Evolutionary conservation across 192 early-diverging fungal species (phyloP), one percentile per base, ranked within the genome.

Genomic region (Backusella tuberculispora): DNA sequence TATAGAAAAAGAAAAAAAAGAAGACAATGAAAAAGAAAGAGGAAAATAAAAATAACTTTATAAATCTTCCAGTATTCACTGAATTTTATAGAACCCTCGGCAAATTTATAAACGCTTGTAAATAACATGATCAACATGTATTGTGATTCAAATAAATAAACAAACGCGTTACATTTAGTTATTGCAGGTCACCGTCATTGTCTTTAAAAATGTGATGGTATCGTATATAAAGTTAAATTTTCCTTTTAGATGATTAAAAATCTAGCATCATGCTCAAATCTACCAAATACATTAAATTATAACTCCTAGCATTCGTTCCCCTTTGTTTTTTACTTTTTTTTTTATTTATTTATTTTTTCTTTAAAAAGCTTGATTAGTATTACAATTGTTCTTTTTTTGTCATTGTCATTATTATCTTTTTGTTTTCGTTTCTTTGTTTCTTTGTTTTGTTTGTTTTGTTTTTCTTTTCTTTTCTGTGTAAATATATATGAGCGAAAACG

Each of bases 191-290:
- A 10, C 53, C 21, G 24, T 26, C 53, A 60, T 60, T 60, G 53
- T 60, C 53, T 13, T 60, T 60, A 24, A 60, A 60, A 60, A 26
- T 60, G 53, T 60, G 53, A 60, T 60, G 8, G 9, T 60, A 60
- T 60, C 53, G 53, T 60, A 26, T 60, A 60, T 24, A 24, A 24
- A 60, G 53, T 60, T 24, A 60, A 60, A 60, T 21, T 60, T 60
- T 60, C 53, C 53, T 60, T 34, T 34, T 34, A 34, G 29, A 34
- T 1, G 29, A 34, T 34, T 34, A 34, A 34, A 34, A 34, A 34
- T 34, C 29, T 34, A 34, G 29, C 29, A 34, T 34, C 29, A 34
- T 34, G 29, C 29, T 34, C 29, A 34, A 34, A 34, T 34, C 29
- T 34, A 2, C 29, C 29, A 34, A 34, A 34, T 34, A 34, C 29